phyloP scores from a whole-genome alignment of 169 alveolate genomes.

The Perkinsus chesapeaki region DNA sequence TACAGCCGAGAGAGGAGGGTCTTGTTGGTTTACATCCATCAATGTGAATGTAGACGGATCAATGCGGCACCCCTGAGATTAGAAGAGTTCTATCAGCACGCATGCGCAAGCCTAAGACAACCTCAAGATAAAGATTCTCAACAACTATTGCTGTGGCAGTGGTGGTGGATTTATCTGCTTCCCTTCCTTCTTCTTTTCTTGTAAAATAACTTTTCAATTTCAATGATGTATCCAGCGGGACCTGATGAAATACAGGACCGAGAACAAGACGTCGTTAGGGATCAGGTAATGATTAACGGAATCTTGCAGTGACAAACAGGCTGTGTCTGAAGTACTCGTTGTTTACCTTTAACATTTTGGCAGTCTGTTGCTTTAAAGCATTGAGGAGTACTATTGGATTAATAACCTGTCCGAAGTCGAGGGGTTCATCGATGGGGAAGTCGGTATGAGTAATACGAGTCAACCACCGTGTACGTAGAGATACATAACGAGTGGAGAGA shows the following conservation, averaged over 20 bases:
- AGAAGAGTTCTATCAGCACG: not conserved
- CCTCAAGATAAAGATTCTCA: not conserved
- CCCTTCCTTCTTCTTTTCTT: no score
- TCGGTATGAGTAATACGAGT: slow-evolving; percentile 23
- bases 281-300: not conserved
- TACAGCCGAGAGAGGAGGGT: not conserved
- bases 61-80: not conserved
- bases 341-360: not conserved
- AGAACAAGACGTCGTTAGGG: not conserved
- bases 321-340: no score
- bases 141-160: not conserved
- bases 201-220: no score
- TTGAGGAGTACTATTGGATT: slow-evolving; percentile 72
- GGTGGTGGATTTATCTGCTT: not conserved
- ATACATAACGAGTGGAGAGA: not conserved
- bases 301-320: no score
- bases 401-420: slow-evolving; percentile 65
- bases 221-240: not conserved
- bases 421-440: slow-evolving; percentile 8
- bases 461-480: not conserved
- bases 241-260: not conserved
- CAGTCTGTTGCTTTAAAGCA: slow-evolving; percentile 33
- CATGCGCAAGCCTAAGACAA: not conserved
- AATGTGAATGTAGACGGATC: not conserved
- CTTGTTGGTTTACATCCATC: not conserved